Conservation (phyloP, 768 basidiomycete species). For the Suillus subluteus region DNA sequence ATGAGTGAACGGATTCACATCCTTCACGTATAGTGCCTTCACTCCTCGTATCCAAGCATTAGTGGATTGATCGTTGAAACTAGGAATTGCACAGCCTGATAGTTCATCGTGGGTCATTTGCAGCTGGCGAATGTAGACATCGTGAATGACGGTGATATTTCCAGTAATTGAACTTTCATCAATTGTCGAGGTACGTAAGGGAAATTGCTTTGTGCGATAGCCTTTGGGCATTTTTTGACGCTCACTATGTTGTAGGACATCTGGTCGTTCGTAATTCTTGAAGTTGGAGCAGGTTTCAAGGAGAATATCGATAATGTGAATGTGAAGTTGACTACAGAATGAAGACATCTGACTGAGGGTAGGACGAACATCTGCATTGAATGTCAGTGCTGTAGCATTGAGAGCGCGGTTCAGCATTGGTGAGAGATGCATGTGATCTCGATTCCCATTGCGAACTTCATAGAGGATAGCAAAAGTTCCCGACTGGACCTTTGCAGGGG, state of each 20-base stretch:
- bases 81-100: slow-evolving; percentile 22
- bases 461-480: background rate
- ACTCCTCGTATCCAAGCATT: slow-evolving; percentile 21
- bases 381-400: background rate
- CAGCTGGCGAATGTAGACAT: background rate
- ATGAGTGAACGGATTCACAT: slow-evolving; percentile 27
- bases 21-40: slow-evolving; percentile 19
- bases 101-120: slow-evolving; percentile 12
- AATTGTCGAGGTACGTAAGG: background rate
- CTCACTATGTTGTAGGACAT: background rate
- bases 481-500: background rate
- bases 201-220: background rate
- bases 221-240: background rate
- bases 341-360: background rate
- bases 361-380: background rate
- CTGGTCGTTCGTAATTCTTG: background rate
- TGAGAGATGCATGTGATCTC: background rate
- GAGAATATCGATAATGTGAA: background rate
- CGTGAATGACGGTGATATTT: background rate
- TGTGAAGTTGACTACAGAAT: background rate
- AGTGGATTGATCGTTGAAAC: slow-evolving; percentile 33
- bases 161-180: background rate
- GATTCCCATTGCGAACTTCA: background rate
- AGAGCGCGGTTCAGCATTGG: background rate
- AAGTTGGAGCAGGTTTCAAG: background rate